Percentiles rank a stretch among this genome's conserved stretches.
These are phyloP conservation scores for Polygonum maritimum DNA, from an alignment of 148 eudicot genomes.

Conservation along the genomic window DNA sequence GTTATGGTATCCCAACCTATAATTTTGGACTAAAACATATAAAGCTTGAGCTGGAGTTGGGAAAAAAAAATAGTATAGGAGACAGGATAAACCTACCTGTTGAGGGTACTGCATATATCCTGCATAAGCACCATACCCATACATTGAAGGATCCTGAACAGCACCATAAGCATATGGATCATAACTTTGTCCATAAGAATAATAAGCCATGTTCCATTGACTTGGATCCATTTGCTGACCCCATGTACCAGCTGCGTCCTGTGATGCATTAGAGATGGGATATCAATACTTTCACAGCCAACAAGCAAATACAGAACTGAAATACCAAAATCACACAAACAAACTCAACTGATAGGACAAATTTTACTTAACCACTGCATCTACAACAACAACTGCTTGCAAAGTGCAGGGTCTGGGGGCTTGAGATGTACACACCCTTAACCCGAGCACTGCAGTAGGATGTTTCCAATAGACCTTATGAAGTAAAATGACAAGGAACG, in stretches of 20 bases:
- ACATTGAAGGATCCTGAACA: constrained; percentile 77
- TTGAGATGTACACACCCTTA: too few relatives aligned
- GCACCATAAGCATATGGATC: constrained; percentile 86
- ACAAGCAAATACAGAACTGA: neutral
- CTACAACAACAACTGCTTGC: neutral
- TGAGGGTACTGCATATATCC: constrained; percentile 85
- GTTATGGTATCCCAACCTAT: neutral
- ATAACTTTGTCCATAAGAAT: constrained; percentile 93
- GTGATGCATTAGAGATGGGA: neutral
- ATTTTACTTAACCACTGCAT: neutral
- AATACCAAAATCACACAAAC: neutral
- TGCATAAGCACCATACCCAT: constrained; percentile 81
- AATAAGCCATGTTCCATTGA: constrained; percentile 77
- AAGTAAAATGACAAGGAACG: too few relatives aligned
- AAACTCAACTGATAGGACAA: constrained; percentile 2
- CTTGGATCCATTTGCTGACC: constrained; percentile 79
- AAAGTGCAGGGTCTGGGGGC: too few relatives aligned
- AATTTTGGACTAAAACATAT: neutral
- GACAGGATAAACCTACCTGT: constrained; percentile 36
- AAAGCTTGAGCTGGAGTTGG: neutral
- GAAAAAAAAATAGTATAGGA: neutral
- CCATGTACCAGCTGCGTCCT: constrained; percentile 70
- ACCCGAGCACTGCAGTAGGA: too few relatives aligned
- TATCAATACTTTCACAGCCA: neutral
- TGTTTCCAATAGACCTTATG: too few relatives aligned